Percentiles rank a stretch among this genome's conserved stretches.
These are phyloP conservation scores for Fusarium odoratissimum DNA, from an alignment of 2,329 filamentous ascomycete species.

Conservation along the genomic window DNA sequence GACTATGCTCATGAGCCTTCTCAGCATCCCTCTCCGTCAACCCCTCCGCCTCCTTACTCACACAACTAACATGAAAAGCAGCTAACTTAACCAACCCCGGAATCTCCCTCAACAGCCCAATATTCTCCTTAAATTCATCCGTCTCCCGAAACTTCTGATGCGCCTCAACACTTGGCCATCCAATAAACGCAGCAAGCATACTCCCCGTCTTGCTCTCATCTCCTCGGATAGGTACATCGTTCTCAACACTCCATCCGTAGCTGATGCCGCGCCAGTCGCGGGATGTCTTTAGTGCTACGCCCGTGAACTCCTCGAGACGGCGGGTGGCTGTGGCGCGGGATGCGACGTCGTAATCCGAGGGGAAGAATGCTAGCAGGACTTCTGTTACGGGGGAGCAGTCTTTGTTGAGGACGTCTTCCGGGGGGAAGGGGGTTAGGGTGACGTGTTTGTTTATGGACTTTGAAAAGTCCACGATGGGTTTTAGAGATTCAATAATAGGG, in stretches of 20 bases:
- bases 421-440: constrained; percentile 33
- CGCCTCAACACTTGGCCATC: constrained; percentile 54
- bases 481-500: constrained; percentile 33
- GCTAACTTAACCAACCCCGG: constrained; percentile 37
- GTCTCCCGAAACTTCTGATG: constrained; percentile 52
- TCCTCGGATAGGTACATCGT: constrained; percentile 47
- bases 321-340: constrained; percentile 34
- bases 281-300: constrained; percentile 28
- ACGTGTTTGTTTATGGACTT: constrained; percentile 40
- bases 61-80: constrained; percentile 40
- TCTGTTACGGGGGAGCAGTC: constrained; percentile 37
- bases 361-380: constrained; percentile 39
- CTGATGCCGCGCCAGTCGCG: constrained; percentile 41
- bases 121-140: constrained; percentile 50
- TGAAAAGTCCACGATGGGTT: constrained; percentile 25
- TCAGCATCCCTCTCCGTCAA: constrained; percentile 17
- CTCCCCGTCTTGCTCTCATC: constrained; percentile 43
- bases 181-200: constrained; percentile 47
- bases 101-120: constrained; percentile 41
- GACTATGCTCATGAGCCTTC: constrained; percentile 25
- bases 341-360: constrained; percentile 31
- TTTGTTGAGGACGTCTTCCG: constrained; percentile 39
- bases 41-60: constrained; percentile 24
- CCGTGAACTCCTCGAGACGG: constrained; percentile 32
- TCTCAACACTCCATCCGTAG: constrained; percentile 50